Evolutionary conservation across 192 early-diverging fungal genomes (phyloP).

Genomic region (Ambispora gerdemannii): DNA sequence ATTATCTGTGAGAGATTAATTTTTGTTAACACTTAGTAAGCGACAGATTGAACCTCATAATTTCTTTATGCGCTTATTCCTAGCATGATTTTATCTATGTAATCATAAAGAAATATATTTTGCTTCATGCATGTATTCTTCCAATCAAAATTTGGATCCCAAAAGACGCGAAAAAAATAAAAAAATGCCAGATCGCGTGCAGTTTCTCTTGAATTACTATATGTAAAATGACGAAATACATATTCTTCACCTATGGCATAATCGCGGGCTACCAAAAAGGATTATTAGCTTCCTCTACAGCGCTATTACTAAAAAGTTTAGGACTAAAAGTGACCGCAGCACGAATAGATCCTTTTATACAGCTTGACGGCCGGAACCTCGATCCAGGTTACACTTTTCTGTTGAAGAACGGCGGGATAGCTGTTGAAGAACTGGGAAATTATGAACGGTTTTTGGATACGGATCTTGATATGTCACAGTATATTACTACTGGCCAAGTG

Average conservation of each 20-base stretch:
- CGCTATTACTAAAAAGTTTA: background rate
- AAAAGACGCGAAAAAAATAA: no score
- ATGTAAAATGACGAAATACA: conserved; percentile 8
- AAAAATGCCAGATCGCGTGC: no score
- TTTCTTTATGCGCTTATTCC: no score
- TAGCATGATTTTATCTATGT: no score
- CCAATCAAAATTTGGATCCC: no score
- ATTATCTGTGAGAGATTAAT: no score
- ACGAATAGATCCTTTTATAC: background rate
- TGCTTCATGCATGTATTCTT: no score
- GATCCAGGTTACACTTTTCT: conserved; percentile 2
- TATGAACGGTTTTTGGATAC: conserved; percentile 5
- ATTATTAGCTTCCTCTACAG: background rate
- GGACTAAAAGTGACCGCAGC: conserved; percentile 6
- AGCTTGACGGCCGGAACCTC: background rate
- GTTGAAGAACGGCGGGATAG: background rate
- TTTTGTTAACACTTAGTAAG: no score
- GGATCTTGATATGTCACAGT: background rate
- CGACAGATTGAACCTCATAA: no score
- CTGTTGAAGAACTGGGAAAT: background rate
- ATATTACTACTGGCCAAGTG: conserved; percentile 8
- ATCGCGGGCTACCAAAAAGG: conserved; percentile 11
- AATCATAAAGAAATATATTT: no score
- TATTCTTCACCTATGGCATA: conserved; percentile 16
- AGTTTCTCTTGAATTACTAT: no score